Conservation (phyloP, 352 stramenopile genomes). For the Phytophthora capsici region DNA sequence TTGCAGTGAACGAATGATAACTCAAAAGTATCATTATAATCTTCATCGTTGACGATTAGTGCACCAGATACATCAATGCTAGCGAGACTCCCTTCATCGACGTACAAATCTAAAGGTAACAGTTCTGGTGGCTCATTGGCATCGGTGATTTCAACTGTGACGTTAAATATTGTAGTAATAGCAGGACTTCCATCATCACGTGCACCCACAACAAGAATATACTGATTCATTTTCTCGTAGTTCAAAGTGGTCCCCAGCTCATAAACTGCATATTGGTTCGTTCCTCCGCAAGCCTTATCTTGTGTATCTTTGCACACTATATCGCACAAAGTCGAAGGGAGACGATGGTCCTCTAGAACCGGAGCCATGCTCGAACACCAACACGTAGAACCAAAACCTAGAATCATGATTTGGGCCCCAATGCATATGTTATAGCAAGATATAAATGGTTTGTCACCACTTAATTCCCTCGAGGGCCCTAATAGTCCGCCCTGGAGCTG, state of each 20-base stretch:
- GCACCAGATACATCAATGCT: conserved; percentile 15
- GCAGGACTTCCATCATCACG: conserved; percentile 26
- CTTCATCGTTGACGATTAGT: conserved; percentile 20
- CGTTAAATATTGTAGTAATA: conserved; percentile 16
- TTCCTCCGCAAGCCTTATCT: conserved; percentile 32
- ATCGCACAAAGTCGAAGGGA: conserved; percentile 14
- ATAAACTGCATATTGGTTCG: conserved; percentile 30
- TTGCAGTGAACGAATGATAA: conserved; percentile 17
- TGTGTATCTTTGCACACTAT: conserved; percentile 15
- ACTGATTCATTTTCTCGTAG: conserved; percentile 26
- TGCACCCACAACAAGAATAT: conserved; percentile 10
- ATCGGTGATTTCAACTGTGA: conserved; percentile 23
- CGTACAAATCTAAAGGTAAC: conserved; percentile 9
- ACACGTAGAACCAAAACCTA: conserved; percentile 24
- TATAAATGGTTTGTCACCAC: conserved; percentile 4
- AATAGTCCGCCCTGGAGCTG: conserved; percentile 12
- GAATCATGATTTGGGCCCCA: conserved; percentile 33
- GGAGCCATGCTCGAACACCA: conserved; percentile 31
- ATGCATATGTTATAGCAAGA: conserved; percentile 25
- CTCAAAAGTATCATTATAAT: conserved; percentile 7
- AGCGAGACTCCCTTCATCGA: conserved; percentile 12
- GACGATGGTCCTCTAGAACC: conserved; percentile 3
- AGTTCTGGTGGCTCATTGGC: conserved; percentile 31
- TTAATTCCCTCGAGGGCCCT: background rate
- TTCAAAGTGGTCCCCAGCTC: conserved; percentile 27